Evolutionary conservation across 2,329 filamentous ascomycete genomes (phyloP).

Genomic region (Aspergillus spinulosporus): DNA sequence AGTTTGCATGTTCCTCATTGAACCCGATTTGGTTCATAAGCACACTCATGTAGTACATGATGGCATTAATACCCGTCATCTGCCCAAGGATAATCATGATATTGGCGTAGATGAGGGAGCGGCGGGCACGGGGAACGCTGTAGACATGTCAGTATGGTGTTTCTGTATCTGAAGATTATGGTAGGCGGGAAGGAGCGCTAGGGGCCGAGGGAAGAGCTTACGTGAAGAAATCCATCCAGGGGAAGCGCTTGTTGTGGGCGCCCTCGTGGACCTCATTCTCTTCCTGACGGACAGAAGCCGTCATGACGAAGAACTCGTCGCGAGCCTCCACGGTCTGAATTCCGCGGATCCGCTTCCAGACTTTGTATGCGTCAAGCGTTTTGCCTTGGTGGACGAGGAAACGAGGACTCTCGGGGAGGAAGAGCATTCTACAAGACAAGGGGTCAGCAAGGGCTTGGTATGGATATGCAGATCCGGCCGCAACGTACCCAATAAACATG

Average conservation of each 20-base stretch:
- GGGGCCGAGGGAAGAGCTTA: neutral
- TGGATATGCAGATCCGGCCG: no score
- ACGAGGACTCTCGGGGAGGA: conserved; percentile 69
- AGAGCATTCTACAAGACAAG: conserved; percentile 60
- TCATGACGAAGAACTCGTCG: conserved; percentile 70
- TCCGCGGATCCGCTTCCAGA: conserved; percentile 73
- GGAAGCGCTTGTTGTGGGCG: conserved; percentile 43
- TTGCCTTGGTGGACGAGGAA: conserved; percentile 69
- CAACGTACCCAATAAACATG: conserved; percentile 42
- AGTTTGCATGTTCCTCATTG: conserved; percentile 61
- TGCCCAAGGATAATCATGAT: conserved; percentile 71
- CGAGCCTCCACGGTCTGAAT: conserved; percentile 56
- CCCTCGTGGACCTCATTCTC: conserved; percentile 9
- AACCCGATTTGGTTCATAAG: conserved; percentile 70
- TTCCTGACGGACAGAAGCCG: conserved; percentile 49
- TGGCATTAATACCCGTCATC: conserved; percentile 68
- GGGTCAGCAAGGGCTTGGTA: neutral
- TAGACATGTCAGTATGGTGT: neutral
- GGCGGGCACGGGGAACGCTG: conserved; percentile 61
- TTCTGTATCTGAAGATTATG: no score
- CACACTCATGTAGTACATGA: conserved; percentile 71
- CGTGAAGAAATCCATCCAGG: conserved; percentile 74
- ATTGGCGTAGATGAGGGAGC: conserved; percentile 67
- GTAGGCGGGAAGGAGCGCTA: no score
- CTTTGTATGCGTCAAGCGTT: conserved; percentile 61